Conservation (phyloP, 2,329 filamentous ascomycete species). For the Arthrobotrys sphaeroides region DNA sequence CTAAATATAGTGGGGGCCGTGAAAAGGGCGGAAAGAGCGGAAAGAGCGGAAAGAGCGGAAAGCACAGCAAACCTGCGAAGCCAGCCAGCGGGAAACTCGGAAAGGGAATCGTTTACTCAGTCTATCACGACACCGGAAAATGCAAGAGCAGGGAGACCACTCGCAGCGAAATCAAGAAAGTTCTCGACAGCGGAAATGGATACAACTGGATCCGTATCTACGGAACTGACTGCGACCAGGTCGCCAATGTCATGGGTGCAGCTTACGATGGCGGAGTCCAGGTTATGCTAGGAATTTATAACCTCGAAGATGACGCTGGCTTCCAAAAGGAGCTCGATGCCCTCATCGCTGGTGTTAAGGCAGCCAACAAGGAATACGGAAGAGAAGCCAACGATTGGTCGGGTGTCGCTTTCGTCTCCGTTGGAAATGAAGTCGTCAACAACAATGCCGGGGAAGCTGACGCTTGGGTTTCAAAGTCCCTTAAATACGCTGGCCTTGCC, state of each 20-base stretch:
- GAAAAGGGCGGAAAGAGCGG: background rate
- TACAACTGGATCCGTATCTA: conserved; percentile 78
- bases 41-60: background rate
- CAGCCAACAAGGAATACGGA: conserved; percentile 70
- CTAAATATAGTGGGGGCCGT: conserved; percentile 1
- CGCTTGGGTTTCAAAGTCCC: conserved; percentile 70
- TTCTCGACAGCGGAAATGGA: conserved; percentile 62
- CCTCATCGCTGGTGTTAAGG: conserved; percentile 58
- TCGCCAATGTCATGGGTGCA: conserved; percentile 70
- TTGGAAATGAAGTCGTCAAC: conserved; percentile 85
- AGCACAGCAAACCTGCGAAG: background rate
- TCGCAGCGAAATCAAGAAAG: conserved; percentile 69
- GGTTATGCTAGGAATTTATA: conserved; percentile 78
- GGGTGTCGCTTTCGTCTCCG: conserved; percentile 74
- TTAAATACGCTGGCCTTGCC: conserved; percentile 62
- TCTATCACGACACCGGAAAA: conserved; percentile 67
- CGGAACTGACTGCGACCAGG: conserved; percentile 80
- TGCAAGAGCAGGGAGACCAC: conserved; percentile 76
- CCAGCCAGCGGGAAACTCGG: conserved; percentile 19
- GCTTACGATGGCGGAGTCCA: conserved; percentile 73
- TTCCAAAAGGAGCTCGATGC: conserved; percentile 12
- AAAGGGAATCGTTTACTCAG: conserved; percentile 68
- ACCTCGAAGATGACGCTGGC: conserved; percentile 67
- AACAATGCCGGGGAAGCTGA: conserved; percentile 67
- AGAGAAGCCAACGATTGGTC: conserved; percentile 74